Evolutionary conservation across 257 asterid genomes (phyloP).

Genomic region (Asclepias syriaca): DNA sequence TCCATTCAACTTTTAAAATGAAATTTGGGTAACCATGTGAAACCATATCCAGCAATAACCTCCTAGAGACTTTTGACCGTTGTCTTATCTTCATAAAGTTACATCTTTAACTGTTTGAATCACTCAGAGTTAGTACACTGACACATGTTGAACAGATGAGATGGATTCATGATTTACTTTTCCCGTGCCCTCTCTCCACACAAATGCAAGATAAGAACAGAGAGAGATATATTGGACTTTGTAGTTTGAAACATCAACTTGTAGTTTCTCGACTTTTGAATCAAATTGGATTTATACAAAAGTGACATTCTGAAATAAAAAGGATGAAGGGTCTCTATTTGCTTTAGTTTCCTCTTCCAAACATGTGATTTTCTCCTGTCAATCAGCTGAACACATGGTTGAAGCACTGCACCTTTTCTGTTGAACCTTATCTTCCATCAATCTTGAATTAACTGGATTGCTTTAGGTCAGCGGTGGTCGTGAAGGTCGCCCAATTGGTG

Average conservation of each 20-base stretch:
- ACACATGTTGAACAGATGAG: neutral
- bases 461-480: constrained; percentile 89
- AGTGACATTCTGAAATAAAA: neutral
- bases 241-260: neutral
- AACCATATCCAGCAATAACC: neutral
- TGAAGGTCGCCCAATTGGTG: constrained; percentile 94
- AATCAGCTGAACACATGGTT: neutral
- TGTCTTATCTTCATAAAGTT: neutral
- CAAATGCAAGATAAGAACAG: neutral
- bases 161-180: neutral
- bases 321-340: neutral
- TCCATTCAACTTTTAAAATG: neutral
- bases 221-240: neutral
- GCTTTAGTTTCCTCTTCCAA: neutral
- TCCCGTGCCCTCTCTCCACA: neutral
- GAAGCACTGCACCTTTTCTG: neutral
- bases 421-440: neutral
- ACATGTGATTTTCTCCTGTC: neutral
- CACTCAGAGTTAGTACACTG: neutral
- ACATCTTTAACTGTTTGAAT: neutral
- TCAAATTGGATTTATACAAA: neutral
- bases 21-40: neutral
- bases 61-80: neutral
- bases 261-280: neutral
- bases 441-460: constrained; percentile 1